Base-by-base conservation (phyloP, 2,329 filamentous ascomycete genomes). In the Ceratocystis papillata region DNA sequence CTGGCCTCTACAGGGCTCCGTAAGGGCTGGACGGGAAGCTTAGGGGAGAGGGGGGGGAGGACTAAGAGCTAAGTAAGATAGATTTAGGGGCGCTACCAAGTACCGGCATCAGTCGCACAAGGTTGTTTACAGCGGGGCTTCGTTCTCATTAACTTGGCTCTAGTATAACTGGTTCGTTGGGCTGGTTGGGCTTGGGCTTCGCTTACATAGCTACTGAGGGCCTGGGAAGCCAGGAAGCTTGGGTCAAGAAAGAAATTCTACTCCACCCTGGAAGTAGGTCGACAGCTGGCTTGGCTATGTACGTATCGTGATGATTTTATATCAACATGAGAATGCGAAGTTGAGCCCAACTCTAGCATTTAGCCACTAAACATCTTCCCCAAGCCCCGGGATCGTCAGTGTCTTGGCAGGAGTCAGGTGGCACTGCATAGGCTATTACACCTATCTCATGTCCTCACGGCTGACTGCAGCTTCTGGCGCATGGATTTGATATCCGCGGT, bases 71-170 rank as follows among this genome's bases (percentile, higher is more conserved):
- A 6, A 57, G 12, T 57, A 15, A n/a, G 4, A 10, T 17, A 57
- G 25, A 30, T 30, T 30, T 57, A 57, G 53, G 22, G 22, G 53
- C 53, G 25, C 17, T 15, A 30, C 10, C 53, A 57, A 57, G 28
- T 57, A 15, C 53, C 25, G 53, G 15, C 53, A 30, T 33, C 10
- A 33, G 53, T 57, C 53, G 28, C 30, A 57, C 28, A 57, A 57
- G 33, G 53, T 57, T 57, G 53, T 30, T 15, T 57, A 57, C 53
- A 57, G 53, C 28, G 53, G 53, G 28, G 53, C 53, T 57, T 15
- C 22, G 7, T 8, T 53, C 53, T 28, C 25, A 30, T 57, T 57
- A 57, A 57, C 28, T 17, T 33, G 12, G 7, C 22, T 57, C 22
- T 57, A 30, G 53, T 57, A 57, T 57, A 57, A 8, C 53, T 57